Percentiles rank a stretch among this genome's conserved stretches.
Conservation (phyloP, 768 basidiomycete genomes). For the Russula olivacea region DNA sequence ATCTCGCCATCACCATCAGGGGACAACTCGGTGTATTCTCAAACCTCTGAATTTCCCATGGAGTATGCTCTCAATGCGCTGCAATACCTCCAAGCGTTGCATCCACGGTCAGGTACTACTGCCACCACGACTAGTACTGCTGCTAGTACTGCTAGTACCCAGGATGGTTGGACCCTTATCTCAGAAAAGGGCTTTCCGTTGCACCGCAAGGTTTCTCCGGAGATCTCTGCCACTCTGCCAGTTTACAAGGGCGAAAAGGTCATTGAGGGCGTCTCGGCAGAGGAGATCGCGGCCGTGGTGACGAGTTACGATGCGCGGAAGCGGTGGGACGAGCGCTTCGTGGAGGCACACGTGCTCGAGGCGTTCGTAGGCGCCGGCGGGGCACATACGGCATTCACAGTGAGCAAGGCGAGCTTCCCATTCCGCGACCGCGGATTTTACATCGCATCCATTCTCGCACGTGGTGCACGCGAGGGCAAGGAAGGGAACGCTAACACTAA, state of each 20-base stretch:
- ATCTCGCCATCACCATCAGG: constrained; percentile 52
- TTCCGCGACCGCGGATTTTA: constrained; percentile 88
- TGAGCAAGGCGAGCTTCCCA: constrained; percentile 77
- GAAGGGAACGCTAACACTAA: constrained; percentile 27
- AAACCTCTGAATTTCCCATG: constrained; percentile 59
- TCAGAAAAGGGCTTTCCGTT: constrained; percentile 72
- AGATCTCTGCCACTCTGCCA: constrained; percentile 74
- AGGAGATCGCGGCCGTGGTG: constrained; percentile 77
- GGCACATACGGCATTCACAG: constrained; percentile 63
- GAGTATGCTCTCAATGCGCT: constrained; percentile 80
- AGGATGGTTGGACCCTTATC: constrained; percentile 67
- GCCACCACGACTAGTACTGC: constrained; percentile 25
- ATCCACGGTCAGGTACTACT: constrained; percentile 41
- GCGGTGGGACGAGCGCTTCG: constrained; percentile 84
- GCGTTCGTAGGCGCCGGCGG: constrained; percentile 60
- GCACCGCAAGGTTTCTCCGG: constrained; percentile 66
- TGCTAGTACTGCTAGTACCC: constrained; percentile 21
- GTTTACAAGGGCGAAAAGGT: constrained; percentile 87
- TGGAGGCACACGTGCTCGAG: constrained; percentile 62
- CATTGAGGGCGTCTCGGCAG: constrained; percentile 88
- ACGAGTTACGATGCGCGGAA: constrained; percentile 64
- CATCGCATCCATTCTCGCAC: constrained; percentile 69
- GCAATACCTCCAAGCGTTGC: constrained; percentile 69
- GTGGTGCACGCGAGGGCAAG: constrained; percentile 35
- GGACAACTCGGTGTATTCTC: constrained; percentile 42